Percentiles rank a stretch among this genome's conserved stretches.
phyloP scores from a whole-genome alignment of 495 filamentous ascomycete genomes.

The Aspergillus funiculosus region DNA sequence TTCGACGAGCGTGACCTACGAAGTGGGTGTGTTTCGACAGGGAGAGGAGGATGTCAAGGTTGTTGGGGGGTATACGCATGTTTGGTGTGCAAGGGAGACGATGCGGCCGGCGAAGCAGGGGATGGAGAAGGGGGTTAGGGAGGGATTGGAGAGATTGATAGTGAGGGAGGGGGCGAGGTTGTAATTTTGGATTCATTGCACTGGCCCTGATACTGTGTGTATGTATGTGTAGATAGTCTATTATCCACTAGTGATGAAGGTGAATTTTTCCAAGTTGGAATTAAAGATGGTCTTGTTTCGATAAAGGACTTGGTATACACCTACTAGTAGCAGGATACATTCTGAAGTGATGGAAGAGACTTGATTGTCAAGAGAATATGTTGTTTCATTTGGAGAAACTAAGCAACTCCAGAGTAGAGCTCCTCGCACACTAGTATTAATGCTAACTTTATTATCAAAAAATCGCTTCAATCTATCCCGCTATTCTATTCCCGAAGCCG shows the following conservation, averaged over 20 bases:
- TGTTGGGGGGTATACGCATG: slow-evolving; percentile 83
- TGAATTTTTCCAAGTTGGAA: no score
- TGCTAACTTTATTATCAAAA: no score
- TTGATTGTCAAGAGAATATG: neutral
- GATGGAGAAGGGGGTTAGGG: slow-evolving; percentile 42
- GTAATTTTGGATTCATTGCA: slow-evolving; percentile 13
- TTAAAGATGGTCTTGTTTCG: no score
- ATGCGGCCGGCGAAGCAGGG: slow-evolving; percentile 54
- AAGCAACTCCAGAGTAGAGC: neutral
- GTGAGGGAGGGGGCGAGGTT: slow-evolving; percentile 22
- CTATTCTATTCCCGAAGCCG: no score
- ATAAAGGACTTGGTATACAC: no score
- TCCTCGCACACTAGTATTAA: no score
- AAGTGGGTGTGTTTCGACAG: slow-evolving; percentile 79
- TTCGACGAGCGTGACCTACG: slow-evolving; percentile 85
- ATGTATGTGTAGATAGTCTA: no score
- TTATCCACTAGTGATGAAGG: no score
- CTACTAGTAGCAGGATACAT: no score
- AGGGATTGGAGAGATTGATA: slow-evolving; percentile 45
- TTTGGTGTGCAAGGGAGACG: slow-evolving; percentile 73
- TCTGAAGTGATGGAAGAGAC: no score
- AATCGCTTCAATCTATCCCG: no score
- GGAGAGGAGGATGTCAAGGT: slow-evolving; percentile 71
- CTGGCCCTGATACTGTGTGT: no score
- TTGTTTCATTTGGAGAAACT: neutral